Conservation (phyloP, 2,329 filamentous ascomycete genomes). For the Orbilia blumenaviensis region DNA sequence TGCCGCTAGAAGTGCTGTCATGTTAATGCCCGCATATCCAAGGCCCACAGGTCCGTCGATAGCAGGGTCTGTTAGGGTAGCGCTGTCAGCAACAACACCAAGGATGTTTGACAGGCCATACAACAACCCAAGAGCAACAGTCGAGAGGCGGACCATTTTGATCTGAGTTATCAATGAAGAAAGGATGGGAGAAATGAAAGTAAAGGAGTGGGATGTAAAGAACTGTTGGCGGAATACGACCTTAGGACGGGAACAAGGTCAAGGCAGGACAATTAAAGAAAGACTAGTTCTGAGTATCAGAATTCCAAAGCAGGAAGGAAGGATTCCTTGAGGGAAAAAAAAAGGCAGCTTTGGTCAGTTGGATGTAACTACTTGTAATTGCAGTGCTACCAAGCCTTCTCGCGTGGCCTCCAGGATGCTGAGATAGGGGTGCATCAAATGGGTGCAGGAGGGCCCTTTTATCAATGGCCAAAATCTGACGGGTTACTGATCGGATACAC, state of each 20-base stretch:
- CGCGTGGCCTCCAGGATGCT: conserved; percentile 52
- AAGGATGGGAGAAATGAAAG: not conserved
- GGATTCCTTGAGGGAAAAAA: conserved; percentile 1
- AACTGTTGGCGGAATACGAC: not conserved
- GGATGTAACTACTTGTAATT: conserved; percentile 21
- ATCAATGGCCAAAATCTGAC: conserved; percentile 28
- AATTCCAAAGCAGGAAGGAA: conserved; percentile 21
- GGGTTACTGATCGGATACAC: conserved; percentile 18
- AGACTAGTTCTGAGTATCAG: conserved; percentile 16
- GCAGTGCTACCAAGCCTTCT: conserved; percentile 38
- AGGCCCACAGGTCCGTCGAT: conserved; percentile 21
- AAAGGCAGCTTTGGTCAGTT: conserved; percentile 12
- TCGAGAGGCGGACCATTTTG: conserved; percentile 48
- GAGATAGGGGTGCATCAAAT: conserved; percentile 19
- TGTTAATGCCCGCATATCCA: conserved; percentile 31
- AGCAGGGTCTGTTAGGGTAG: conserved; percentile 1
- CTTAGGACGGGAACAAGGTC: conserved; percentile 10
- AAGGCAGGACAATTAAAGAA: conserved; percentile 26
- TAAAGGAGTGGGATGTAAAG: not conserved
- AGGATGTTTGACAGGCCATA: conserved; percentile 25
- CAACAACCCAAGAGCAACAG: conserved; percentile 29
- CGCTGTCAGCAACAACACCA: conserved; percentile 25
- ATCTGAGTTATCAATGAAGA: conserved; percentile 10
- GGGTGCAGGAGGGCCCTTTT: conserved; percentile 26
- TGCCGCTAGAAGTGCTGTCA: conserved; percentile 35